Conservation (phyloP, 2,329 filamentous ascomycete species). For the Dendrostoma leiphaemia region DNA sequence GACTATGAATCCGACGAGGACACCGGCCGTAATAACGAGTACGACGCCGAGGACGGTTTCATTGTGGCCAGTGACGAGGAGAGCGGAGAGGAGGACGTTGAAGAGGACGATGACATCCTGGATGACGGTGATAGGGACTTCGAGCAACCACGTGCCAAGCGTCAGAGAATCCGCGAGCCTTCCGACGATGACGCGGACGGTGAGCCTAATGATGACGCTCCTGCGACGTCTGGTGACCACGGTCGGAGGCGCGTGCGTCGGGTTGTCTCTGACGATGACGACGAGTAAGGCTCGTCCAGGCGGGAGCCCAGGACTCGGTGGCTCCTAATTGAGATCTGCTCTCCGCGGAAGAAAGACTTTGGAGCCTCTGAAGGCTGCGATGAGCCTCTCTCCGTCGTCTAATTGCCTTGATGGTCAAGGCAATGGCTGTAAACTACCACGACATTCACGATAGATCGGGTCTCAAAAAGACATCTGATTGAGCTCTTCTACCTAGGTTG, state of each 20-base stretch:
- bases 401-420: neutral
- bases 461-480: neutral
- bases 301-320: no score
- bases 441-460: neutral
- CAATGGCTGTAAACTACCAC: neutral
- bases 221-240: slow-evolving; percentile 33
- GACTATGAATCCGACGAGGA: slow-evolving; percentile 80
- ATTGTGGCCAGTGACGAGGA: slow-evolving; percentile 75
- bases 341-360: no score
- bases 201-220: slow-evolving; percentile 49
- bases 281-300: slow-evolving; percentile 35
- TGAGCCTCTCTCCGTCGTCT: no score
- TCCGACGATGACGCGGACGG: slow-evolving; percentile 51
- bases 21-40: slow-evolving; percentile 67
- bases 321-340: no score
- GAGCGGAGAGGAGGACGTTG: slow-evolving; percentile 52
- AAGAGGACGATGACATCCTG: slow-evolving; percentile 57
- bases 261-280: slow-evolving; percentile 57
- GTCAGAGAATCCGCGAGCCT: slow-evolving; percentile 48
- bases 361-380: no score
- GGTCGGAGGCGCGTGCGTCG: slow-evolving; percentile 50
- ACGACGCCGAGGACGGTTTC: slow-evolving; percentile 78
- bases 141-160: slow-evolving; percentile 47
- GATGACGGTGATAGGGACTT: slow-evolving; percentile 61
- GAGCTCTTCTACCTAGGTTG: neutral